Evolutionary conservation across 495 filamentous ascomycete species (phyloP).

Genomic region (Chlorociboria aeruginascens): DNA sequence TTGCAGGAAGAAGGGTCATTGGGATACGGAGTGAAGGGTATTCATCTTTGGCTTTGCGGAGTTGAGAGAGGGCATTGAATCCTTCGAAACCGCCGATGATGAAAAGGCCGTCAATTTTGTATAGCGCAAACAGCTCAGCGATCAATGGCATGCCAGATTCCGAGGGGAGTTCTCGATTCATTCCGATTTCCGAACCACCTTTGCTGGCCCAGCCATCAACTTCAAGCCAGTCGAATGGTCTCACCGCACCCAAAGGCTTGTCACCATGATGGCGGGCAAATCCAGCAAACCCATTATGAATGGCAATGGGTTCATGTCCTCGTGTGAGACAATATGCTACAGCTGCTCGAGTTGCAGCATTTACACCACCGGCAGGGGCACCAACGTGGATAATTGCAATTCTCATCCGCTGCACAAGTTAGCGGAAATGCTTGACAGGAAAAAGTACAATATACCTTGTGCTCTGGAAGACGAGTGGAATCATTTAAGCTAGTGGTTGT

Average conservation of each 20-base stretch:
- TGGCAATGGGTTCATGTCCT: conserved; percentile 80
- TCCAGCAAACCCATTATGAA: conserved; percentile 96
- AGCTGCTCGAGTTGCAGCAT: conserved; percentile 87
- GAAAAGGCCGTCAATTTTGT: conserved; percentile 84
- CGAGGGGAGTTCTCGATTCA: conserved; percentile 81
- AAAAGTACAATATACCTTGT: conserved; percentile 45
- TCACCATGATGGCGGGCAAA: conserved; percentile 84
- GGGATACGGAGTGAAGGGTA: conserved; percentile 87
- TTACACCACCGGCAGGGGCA: conserved; percentile 98
- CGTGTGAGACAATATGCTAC: conserved; percentile 94
- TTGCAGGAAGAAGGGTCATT: conserved; percentile 86
- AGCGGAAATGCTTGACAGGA: not conserved
- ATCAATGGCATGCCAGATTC: conserved; percentile 73
- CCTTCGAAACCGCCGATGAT: conserved; percentile 95
- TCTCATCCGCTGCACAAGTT: conserved; percentile 55
- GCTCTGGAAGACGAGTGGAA: conserved; percentile 43
- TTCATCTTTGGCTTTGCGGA: conserved; percentile 64
- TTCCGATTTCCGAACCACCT: conserved; percentile 95
- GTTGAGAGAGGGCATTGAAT: conserved; percentile 80
- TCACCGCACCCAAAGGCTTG: conserved; percentile 67
- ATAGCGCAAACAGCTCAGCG: conserved; percentile 74
- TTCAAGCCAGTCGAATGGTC: conserved; percentile 81
- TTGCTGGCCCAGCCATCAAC: conserved; percentile 91
- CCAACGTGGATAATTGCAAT: conserved; percentile 96
- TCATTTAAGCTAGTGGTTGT: conserved; percentile 43